Evolutionary conservation across 768 basidiomycete species (phyloP).

Genomic region (Lactarius hengduanensis): DNA sequence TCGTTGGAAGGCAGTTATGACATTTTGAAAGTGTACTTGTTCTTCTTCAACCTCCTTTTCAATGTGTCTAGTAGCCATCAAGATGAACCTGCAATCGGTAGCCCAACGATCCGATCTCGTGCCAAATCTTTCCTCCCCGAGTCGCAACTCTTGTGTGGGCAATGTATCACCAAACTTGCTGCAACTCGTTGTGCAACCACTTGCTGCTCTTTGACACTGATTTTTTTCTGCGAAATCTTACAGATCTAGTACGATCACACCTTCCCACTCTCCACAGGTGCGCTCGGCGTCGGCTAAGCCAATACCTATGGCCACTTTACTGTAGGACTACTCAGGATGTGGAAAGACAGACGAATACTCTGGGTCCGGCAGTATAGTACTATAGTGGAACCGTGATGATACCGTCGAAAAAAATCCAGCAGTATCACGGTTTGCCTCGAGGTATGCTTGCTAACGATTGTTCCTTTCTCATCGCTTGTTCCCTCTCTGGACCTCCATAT

Average conservation of each 20-base stretch:
- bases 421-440: neutral
- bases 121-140: neutral
- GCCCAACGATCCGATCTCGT: neutral
- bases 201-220: neutral
- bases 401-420: neutral
- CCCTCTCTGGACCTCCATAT: neutral
- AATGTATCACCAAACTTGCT: neutral
- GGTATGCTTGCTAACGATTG: neutral
- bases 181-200: neutral
- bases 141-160: neutral
- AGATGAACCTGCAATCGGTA: neutral
- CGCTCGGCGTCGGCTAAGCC: neutral
- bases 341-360: neutral
- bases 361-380: too few species aligned
- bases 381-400: too few species aligned
- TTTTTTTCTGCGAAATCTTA: neutral
- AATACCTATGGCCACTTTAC: neutral
- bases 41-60: slow-evolving; percentile 50
- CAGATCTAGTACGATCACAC: neutral
- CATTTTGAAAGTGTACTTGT: slow-evolving; percentile 68
- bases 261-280: neutral
- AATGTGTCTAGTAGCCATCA: slow-evolving; percentile 19
- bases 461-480: neutral
- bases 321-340: neutral
- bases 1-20: slow-evolving; percentile 69